Evolutionary conservation across 2,329 filamentous ascomycete species (phyloP).

Genomic region (Diaporthe ilicicola): DNA sequence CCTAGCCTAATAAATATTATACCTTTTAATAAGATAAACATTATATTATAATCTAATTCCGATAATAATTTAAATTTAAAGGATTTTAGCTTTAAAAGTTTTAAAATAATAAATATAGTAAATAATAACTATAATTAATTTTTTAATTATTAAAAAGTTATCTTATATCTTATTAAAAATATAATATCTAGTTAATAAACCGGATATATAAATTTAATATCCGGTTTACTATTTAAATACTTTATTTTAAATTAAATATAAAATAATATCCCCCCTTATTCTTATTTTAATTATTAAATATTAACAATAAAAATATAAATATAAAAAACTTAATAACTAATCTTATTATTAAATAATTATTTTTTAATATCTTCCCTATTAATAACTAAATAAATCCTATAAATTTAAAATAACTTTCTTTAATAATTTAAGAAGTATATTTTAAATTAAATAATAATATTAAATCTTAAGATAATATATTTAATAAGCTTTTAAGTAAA

Average conservation of each 20-base stretch:
- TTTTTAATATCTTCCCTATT: neutral
- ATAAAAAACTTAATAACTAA: no score
- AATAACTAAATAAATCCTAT: neutral
- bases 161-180: neutral
- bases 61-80: no score
- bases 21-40: neutral
- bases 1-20: no score
- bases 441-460: neutral
- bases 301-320: no score
- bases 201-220: no score
- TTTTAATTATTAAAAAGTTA: neutral
- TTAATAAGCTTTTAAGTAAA: no score
- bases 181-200: no score
- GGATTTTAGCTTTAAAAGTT: no score
- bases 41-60: neutral
- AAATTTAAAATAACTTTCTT: neutral
- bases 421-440: neutral
- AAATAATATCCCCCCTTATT: no score
- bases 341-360: neutral
- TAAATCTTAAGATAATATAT: neutral
- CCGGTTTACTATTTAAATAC: no score
- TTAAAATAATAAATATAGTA: neutral
- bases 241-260: no score
- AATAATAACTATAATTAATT: neutral
- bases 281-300: no score